Conservation (phyloP, 208 protist genomes). For the Acanthamoeba divionensis region DNA sequence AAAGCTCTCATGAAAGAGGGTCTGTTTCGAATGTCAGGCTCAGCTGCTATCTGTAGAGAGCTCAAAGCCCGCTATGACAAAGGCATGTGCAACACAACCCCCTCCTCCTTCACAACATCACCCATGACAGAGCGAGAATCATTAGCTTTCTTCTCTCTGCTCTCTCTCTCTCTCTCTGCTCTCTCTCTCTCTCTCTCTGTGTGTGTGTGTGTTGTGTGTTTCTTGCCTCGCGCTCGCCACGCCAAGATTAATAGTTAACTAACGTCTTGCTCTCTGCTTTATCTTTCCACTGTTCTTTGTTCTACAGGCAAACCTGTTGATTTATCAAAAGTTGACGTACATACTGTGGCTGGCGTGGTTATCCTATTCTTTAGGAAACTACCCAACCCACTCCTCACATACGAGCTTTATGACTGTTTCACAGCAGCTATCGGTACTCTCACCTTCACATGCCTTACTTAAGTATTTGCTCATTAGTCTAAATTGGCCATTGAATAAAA, state of each 20-base stretch:
- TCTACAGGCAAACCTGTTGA: slow-evolving; percentile 9
- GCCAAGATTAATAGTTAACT: no score
- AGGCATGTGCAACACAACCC: not conserved
- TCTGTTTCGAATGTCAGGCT: not conserved
- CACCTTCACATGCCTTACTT: not conserved
- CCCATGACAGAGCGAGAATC: no score
- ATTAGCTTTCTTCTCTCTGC: not conserved
- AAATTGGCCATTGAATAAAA: not conserved
- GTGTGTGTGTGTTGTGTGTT: not conserved
- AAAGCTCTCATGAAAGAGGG: slow-evolving; percentile 3
- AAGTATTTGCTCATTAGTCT: not conserved
- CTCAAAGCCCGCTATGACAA: slow-evolving; percentile 36
- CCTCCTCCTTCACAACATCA: not conserved
- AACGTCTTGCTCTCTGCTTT: not conserved
- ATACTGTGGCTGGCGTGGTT: slow-evolving; percentile 24
- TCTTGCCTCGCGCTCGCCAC: not conserved
- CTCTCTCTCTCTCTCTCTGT: not conserved
- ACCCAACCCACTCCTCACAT: slow-evolving; percentile 26
- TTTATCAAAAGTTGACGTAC: slow-evolving; percentile 6
- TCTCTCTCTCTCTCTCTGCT: not conserved
- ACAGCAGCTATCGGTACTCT: not conserved
- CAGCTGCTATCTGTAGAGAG: not conserved
- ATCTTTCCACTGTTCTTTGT: not conserved
- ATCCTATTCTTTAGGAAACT: slow-evolving; percentile 34
- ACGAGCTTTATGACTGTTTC: slow-evolving; percentile 40